A percentile compares a stretch with the other conserved stretches of the same genome.
Conservation (phyloP, 2,329 filamentous ascomycete genomes). For the Podosphaera aphanis region DNA sequence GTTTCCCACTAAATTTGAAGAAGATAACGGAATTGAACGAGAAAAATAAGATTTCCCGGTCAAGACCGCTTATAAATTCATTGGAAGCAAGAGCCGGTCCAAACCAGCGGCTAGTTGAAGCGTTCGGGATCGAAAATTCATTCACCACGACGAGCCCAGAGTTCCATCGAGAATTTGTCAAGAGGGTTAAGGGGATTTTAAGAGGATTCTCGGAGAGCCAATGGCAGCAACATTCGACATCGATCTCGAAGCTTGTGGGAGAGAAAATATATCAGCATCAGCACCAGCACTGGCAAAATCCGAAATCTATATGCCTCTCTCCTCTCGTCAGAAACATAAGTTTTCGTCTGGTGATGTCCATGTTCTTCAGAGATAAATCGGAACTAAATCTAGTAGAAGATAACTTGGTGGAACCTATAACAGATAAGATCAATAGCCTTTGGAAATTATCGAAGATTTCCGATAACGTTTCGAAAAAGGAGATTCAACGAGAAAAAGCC, state of each 20-base stretch:
- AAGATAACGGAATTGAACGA: too few species aligned
- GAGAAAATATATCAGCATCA: too few species aligned
- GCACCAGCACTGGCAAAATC: neutral
- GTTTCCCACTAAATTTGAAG: too few species aligned
- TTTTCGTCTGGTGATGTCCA: constrained; percentile 3
- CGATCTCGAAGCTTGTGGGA: neutral
- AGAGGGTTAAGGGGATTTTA: neutral
- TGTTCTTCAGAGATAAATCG: constrained; percentile 4
- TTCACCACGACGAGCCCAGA: constrained; percentile 5
- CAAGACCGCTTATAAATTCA: neutral
- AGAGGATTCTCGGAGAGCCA: neutral
- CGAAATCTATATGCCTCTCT: neutral
- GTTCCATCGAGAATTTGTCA: constrained; percentile 2
- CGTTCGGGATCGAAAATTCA: constrained; percentile 6
- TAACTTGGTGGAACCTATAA: constrained; percentile 2
- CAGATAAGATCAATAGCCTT: constrained; percentile 4
- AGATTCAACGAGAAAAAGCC: neutral
- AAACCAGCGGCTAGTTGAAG: constrained; percentile 3
- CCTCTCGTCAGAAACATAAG: constrained; percentile 3
- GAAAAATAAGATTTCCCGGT: too few species aligned
- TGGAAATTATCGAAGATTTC: constrained; percentile 3
- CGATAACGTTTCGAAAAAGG: neutral
- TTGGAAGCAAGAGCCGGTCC: constrained; percentile 2
- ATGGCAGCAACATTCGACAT: neutral
- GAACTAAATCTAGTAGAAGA: constrained; percentile 1